Base-by-base conservation (phyloP, 192 early-diverging fungal genomes). In the Tieghemiomyces parasiticus region DNA sequence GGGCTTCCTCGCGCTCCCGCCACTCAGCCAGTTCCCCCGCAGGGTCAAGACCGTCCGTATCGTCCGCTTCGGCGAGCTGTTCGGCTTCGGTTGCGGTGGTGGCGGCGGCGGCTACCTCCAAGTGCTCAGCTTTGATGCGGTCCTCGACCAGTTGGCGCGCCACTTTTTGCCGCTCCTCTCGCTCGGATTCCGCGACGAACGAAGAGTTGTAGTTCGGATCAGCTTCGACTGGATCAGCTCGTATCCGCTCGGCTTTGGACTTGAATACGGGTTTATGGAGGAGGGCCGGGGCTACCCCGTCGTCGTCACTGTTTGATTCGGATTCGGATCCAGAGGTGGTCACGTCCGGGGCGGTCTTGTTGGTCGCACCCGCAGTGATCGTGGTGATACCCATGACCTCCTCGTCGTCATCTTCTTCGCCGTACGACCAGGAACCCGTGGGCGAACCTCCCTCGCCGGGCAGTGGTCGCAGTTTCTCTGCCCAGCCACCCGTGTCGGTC, bases 181-280 rank as follows among this genome's bases (percentile, higher is more conserved):
- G 8, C 38, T 42, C 16, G 16, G 38, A 10, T 6, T 42, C 38
- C 8, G 6, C 38, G 38, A 16, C 38, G 6, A 16, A 10, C 16
- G 38, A 16, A 16, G 38, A 42, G 16, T 6, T 16, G 8, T 42
- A 10, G 6, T 6, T 6, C 38, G 38, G 8, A 42, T 42, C 38
- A 42, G 38, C 38, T 16, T 42, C 8, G 8, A 42, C 38, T 16
- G 6, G 38, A 16, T 6, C 38, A 42, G 8, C 8, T 42, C 6
- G 38, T 6, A 16, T 31, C 16, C 54, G 54, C 4, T n/a, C 29
- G 9, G 31, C 19, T 24, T 34, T 30, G 32, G 54, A 29, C 9
- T 33, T 34, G 33, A 56, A 56, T 20, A 56, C 54, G 2, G 54
- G 54, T 56, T 56, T 56, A n/a, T n/a, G n/a, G n/a, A n/a, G n/a